A percentile compares a stretch with the other conserved stretches of the same genome.
Conservation (phyloP, 495 filamentous ascomycete genomes). For the Bathelium albidoporum region DNA sequence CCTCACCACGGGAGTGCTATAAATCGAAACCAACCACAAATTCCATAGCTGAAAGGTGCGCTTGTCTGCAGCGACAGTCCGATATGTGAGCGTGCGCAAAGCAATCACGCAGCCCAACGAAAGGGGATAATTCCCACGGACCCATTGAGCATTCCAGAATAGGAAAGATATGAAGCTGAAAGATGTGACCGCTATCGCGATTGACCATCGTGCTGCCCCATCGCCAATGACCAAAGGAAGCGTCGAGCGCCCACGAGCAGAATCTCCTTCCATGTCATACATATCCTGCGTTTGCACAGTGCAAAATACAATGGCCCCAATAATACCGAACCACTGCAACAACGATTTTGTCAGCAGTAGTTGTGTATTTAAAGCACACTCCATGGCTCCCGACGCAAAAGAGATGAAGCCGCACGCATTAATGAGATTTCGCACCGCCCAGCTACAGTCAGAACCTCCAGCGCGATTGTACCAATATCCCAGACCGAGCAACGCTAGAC, state of each 20-base stretch:
- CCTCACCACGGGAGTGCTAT: not conserved
- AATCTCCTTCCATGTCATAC: conserved; percentile 6
- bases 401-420: conserved; percentile 26
- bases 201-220: not conserved
- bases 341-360: conserved; percentile 5
- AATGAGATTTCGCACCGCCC: conserved; percentile 24
- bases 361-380: conserved; percentile 12
- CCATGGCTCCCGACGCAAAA: conserved; percentile 26
- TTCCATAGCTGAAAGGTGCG: not conserved
- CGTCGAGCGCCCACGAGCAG: not conserved
- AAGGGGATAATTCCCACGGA: not conserved
- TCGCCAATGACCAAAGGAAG: not conserved
- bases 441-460: conserved; percentile 21
- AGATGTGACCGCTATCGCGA: not conserved
- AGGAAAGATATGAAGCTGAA: not conserved
- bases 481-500: conserved; percentile 20
- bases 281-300: conserved; percentile 5
- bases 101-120: not conserved
- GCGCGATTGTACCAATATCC: conserved; percentile 31
- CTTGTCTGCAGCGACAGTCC: not conserved
- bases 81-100: not conserved
- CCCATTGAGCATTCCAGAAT: not conserved
- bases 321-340: not conserved
- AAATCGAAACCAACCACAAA: not conserved
- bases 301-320: not conserved